Conservation (phyloP, 495 filamentous ascomycete species). For the Cercophora samala region DNA sequence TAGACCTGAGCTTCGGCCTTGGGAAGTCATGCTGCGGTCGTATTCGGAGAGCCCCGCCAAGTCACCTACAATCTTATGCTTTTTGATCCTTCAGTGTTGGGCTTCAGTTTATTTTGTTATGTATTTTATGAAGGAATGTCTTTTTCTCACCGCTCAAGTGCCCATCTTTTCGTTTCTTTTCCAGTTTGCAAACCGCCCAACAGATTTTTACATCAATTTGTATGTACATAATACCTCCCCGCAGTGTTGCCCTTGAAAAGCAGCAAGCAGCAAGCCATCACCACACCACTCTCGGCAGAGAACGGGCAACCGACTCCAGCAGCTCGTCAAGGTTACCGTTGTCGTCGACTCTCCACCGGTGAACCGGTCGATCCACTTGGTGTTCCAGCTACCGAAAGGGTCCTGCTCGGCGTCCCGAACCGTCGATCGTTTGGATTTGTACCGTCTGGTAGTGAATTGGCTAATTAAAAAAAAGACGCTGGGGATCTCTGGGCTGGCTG, state of each 20-base stretch:
- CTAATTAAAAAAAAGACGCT: background rate
- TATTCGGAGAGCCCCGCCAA: background rate
- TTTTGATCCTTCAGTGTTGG: background rate
- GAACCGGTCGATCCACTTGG: slow-evolving; percentile 5
- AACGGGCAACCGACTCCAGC: background rate
- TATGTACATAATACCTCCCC: background rate
- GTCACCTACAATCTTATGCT: background rate
- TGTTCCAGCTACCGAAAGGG: slow-evolving; percentile 6
- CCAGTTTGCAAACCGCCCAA: background rate
- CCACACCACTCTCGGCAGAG: background rate
- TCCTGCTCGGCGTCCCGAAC: slow-evolving; percentile 1
- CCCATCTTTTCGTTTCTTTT: background rate
- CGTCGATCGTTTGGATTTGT: slow-evolving; percentile 3
- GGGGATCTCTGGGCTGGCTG: background rate
- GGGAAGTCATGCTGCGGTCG: background rate
- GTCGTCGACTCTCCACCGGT: background rate
- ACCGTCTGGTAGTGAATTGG: background rate
- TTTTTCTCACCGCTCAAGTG: background rate
- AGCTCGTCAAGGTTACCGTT: background rate
- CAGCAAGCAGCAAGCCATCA: slow-evolving; percentile 4
- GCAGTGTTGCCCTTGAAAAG: background rate
- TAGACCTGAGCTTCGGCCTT: background rate
- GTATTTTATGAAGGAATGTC: background rate
- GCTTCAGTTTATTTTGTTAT: background rate
- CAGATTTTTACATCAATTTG: background rate